Conservation (phyloP, 192 early-diverging fungal species). For the Umbelopsis isabellina region DNA sequence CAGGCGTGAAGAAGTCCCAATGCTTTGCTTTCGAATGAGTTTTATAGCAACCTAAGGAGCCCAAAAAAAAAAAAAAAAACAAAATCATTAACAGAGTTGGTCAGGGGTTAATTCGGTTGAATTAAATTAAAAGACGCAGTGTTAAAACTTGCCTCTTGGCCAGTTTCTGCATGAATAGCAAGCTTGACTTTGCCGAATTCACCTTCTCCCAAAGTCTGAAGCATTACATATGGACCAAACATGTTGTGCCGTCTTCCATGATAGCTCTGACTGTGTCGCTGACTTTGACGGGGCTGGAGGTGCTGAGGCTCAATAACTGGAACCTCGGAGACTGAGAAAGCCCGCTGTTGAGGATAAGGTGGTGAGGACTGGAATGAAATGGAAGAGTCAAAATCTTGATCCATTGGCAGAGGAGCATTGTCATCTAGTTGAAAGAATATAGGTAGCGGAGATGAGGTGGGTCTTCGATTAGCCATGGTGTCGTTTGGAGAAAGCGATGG, state of each 20-base stretch:
- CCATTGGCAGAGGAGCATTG: constrained; percentile 11
- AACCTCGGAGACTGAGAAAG: constrained; percentile 15
- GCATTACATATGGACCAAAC: constrained; percentile 86
- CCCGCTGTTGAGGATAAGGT: constrained; percentile 4
- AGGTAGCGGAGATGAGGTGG: constrained; percentile 13
- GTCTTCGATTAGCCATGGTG: constrained; percentile 10
- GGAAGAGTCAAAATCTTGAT: constrained; percentile 10
- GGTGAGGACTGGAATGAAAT: neutral
- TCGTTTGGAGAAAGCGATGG: constrained; percentile 12
- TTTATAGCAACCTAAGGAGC: constrained; percentile 85
- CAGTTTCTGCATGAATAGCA: constrained; percentile 73
- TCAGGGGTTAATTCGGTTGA: neutral
- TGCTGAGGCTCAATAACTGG: constrained; percentile 1
- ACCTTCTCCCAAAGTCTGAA: constrained; percentile 93
- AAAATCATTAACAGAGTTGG: neutral
- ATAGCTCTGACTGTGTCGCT: neutral
- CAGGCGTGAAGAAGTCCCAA: constrained; percentile 74
- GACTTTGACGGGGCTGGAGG: constrained; percentile 23
- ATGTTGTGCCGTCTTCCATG: constrained; percentile 8
- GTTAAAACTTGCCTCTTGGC: constrained; percentile 53
- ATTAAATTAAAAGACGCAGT: neutral
- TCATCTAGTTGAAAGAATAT: constrained; percentile 21
- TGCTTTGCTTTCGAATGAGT: constrained; percentile 88
- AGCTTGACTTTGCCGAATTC: constrained; percentile 97
- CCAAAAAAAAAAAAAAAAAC: no score